Evolutionary conservation across 495 filamentous ascomycete genomes (phyloP).

Genomic region (Neurospora sp.): DNA sequence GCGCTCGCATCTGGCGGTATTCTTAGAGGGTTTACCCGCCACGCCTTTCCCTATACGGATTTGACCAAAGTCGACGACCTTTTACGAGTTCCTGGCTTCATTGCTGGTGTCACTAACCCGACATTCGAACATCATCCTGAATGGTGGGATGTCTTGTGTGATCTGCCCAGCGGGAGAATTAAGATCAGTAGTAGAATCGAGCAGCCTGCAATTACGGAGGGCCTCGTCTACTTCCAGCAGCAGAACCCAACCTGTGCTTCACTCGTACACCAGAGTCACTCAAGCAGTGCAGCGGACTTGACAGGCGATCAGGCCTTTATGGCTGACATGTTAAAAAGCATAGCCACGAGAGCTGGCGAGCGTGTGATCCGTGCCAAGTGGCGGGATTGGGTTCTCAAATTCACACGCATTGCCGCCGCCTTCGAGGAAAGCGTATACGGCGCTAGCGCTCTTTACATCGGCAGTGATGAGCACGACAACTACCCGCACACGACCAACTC

Average conservation of each 20-base stretch:
- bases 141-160: slow-evolving; percentile 98
- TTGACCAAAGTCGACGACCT: slow-evolving; percentile 96
- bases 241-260: slow-evolving; percentile 51
- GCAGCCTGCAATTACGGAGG: slow-evolving; percentile 64
- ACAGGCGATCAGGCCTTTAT: slow-evolving; percentile 89
- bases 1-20: slow-evolving; percentile 90
- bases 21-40: slow-evolving; percentile 88
- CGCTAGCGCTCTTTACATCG: slow-evolving; percentile 79
- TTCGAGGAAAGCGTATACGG: slow-evolving; percentile 96
- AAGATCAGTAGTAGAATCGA: slow-evolving; percentile 84
- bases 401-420: slow-evolving; percentile 81
- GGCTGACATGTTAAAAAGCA: slow-evolving; percentile 69
- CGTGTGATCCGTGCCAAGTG: slow-evolving; percentile 82
- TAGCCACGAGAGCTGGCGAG: slow-evolving; percentile 78
- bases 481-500: slow-evolving; percentile 29
- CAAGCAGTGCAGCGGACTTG: slow-evolving; percentile 42
- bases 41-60: slow-evolving; percentile 98
- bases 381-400: slow-evolving; percentile 80
- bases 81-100: slow-evolving; percentile 90
- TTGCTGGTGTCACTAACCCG: slow-evolving; percentile 95
- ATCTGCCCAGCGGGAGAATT: slow-evolving; percentile 83
- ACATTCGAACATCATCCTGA: slow-evolving; percentile 89
- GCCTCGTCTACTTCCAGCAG: slow-evolving; percentile 74
- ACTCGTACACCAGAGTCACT: slow-evolving; percentile 26
- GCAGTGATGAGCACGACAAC: slow-evolving; percentile 55